Percentiles rank a stretch among this genome's conserved stretches.
Conservation (phyloP, 176 grass and related monocot genomes). For the Elymus sibiricus region DNA sequence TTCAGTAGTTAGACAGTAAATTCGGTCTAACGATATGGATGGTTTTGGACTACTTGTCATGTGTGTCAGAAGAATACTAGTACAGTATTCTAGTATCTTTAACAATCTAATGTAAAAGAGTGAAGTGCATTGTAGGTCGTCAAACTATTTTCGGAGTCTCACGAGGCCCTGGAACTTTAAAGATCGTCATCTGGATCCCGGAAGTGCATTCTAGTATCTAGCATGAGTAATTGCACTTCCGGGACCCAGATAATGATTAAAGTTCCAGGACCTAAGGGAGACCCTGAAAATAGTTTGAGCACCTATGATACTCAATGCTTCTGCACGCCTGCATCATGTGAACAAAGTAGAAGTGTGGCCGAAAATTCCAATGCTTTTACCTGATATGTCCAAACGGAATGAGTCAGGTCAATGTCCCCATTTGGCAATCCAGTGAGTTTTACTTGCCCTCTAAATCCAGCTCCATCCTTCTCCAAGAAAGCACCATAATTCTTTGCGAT, state of each 20-base stretch:
- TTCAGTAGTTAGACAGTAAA: neutral
- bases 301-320: neutral
- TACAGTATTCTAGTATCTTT: conserved; percentile 1
- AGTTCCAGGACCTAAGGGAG: neutral
- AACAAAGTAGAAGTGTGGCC: conserved; percentile 6
- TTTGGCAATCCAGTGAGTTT: conserved; percentile 81
- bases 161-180: neutral
- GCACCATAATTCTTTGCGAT: conserved; percentile 84
- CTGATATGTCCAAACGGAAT: conserved; percentile 88
- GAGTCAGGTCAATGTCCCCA: conserved; percentile 75
- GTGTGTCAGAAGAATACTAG: neutral
- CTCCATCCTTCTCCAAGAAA: conserved; percentile 99
- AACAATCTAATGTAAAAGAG: conserved; percentile 15
- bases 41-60: neutral
- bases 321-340: neutral
- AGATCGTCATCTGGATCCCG: neutral
- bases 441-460: conserved; percentile 88
- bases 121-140: neutral
- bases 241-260: neutral
- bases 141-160: conserved; percentile 1
- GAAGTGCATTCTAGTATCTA: neutral
- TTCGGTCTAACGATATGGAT: neutral
- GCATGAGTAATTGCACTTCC: conserved; percentile 1
- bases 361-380: conserved; percentile 32
- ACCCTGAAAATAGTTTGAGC: neutral